Evolutionary conservation across 2,329 filamentous ascomycete genomes (phyloP).

Genomic region (Exophiala dermatitidis): DNA sequence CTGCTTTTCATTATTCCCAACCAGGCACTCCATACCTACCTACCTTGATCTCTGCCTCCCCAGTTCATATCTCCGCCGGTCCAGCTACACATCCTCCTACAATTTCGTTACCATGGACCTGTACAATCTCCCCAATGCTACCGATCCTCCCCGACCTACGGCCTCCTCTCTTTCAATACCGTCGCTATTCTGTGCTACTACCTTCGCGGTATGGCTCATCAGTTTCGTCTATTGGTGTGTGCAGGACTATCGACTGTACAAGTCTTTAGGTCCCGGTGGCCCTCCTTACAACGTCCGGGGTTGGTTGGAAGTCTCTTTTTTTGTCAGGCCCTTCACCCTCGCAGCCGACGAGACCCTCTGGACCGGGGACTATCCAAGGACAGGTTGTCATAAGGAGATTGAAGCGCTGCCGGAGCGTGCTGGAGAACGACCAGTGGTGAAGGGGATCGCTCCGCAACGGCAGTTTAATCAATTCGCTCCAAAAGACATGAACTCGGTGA

Average conservation of each 20-base stretch:
- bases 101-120: slow-evolving; percentile 12
- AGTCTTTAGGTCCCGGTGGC: slow-evolving; percentile 34
- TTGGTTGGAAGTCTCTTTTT: slow-evolving; percentile 28
- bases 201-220: slow-evolving; percentile 4
- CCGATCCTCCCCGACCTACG: slow-evolving; percentile 13
- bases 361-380: slow-evolving; percentile 18
- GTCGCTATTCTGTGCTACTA: slow-evolving; percentile 2
- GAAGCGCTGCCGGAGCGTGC: slow-evolving; percentile 52
- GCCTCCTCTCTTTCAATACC: slow-evolving; percentile 8
- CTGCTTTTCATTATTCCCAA: not conserved
- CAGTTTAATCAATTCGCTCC: slow-evolving; percentile 63
- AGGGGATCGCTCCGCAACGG: slow-evolving; percentile 73
- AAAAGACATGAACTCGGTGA: slow-evolving; percentile 38
- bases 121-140: slow-evolving; percentile 15
- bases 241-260: slow-evolving; percentile 34
- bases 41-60: not conserved
- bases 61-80: not conserved
- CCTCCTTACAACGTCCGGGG: slow-evolving; percentile 34
- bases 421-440: slow-evolving; percentile 59
- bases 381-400: slow-evolving; percentile 36
- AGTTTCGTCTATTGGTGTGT: slow-evolving; percentile 16
- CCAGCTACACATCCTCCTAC: not conserved
- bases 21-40: slow-evolving; percentile 3
- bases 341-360: slow-evolving; percentile 6
- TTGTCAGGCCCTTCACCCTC: slow-evolving; percentile 21